Percentiles rank a stretch among this genome's conserved stretches.
Conservation (phyloP, 805 yeast genomes). For the Ascoidea rubescens region DNA sequence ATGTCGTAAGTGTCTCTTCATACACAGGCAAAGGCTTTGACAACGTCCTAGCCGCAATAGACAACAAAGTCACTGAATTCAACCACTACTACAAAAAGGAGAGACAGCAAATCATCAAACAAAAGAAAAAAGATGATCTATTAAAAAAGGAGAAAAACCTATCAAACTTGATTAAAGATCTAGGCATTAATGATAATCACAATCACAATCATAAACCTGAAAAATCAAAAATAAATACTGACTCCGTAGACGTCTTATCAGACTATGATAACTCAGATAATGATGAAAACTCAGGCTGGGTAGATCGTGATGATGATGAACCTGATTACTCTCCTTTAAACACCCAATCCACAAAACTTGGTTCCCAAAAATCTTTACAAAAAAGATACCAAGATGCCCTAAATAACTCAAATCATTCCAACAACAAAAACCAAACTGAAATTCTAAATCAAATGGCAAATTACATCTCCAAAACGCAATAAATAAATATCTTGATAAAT, state of each 20-base stretch:
- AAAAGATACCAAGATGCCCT: constrained; percentile 63
- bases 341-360: too few relatives aligned
- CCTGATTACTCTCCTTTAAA: constrained; percentile 21
- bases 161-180: constrained; percentile 68
- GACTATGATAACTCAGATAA: constrained; percentile 24
- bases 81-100: constrained; percentile 73
- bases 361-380: constrained; percentile 33
- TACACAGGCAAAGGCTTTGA: constrained; percentile 92
- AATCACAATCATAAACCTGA: constrained; percentile 66
- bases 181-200: constrained; percentile 45
- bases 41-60: constrained; percentile 76
- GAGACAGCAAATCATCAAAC: constrained; percentile 65
- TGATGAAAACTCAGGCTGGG: constrained; percentile 36
- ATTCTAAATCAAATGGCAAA: not conserved
- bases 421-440: not conserved
- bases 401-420: constrained; percentile 5
- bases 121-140: constrained; percentile 66
- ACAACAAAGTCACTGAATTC: constrained; percentile 77
- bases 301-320: constrained; percentile 33
- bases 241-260: constrained; percentile 10
- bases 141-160: constrained; percentile 58
- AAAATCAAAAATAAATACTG: constrained; percentile 29
- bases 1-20: constrained; percentile 85
- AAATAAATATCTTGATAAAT: too few relatives aligned
- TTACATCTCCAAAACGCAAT: too few relatives aligned